These are phyloP conservation scores for Boletus rex-veris DNA, from an alignment of 768 basidiomycete genomes.

Conservation along the genomic window DNA sequence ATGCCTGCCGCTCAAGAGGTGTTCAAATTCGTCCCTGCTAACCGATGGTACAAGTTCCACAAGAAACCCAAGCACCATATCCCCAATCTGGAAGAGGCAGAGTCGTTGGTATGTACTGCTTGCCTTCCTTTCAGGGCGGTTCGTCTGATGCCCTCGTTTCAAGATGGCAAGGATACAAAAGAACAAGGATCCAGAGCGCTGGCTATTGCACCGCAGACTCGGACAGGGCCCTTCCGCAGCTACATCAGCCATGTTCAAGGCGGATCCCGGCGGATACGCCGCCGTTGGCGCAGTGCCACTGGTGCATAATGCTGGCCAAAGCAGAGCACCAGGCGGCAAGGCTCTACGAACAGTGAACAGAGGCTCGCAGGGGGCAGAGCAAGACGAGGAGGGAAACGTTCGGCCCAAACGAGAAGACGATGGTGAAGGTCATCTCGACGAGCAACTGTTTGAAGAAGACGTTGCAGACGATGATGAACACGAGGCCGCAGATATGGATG, in stretches of 20 bases:
- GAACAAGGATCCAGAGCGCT: conserved; percentile 73
- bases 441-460: conserved; percentile 77
- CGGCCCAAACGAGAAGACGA: conserved; percentile 59
- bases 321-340: conserved; percentile 67
- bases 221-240: conserved; percentile 59
- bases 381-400: conserved; percentile 61
- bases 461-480: conserved; percentile 88
- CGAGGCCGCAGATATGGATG: conserved; percentile 66
- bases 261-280: conserved; percentile 51
- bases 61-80: conserved; percentile 76
- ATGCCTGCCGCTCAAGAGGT: conserved; percentile 78
- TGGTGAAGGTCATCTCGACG: conserved; percentile 78
- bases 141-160: background rate
- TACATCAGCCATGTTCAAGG: conserved; percentile 67
- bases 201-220: conserved; percentile 59
- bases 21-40: conserved; percentile 85
- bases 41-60: conserved; percentile 92
- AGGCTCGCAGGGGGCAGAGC: conserved; percentile 57
- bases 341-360: conserved; percentile 66
- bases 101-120: conserved; percentile 51
- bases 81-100: conserved; percentile 64
- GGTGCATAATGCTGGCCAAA: conserved; percentile 48
- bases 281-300: conserved; percentile 42
- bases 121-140: background rate
- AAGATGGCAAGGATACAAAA: conserved; percentile 50